A percentile compares a stretch with the other conserved stretches of the same genome.
Evolutionary conservation across 108 stramenopile genomes (phyloP).

Genomic region (Epithemia pelagica): DNA sequence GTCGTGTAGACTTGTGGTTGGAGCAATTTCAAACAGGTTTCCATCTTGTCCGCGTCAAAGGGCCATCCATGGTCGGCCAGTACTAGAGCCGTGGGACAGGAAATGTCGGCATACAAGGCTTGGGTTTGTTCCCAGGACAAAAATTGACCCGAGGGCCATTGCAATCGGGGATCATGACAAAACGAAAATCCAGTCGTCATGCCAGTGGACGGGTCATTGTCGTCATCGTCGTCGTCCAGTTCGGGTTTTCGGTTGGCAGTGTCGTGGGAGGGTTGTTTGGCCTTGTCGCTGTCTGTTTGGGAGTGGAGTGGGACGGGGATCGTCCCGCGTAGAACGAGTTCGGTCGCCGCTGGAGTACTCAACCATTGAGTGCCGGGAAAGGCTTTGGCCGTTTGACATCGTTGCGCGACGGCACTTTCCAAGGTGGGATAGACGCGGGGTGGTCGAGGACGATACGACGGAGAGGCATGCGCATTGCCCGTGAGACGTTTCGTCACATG

Average conservation of each 20-base stretch:
- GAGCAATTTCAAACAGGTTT: conserved; percentile 30
- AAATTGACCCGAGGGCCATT: conserved; percentile 66
- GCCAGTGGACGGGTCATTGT: conserved; percentile 9
- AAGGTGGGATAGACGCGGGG: conserved; percentile 35
- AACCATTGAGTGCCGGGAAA: conserved; percentile 79
- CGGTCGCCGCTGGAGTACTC: conserved; percentile 50
- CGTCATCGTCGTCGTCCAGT: conserved; percentile 3
- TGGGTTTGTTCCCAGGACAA: conserved; percentile 64
- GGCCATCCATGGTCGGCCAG: conserved; percentile 78
- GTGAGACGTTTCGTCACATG: conserved; percentile 18
- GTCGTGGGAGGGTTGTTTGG: no score
- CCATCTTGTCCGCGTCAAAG: conserved; percentile 20
- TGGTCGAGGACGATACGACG: conserved; percentile 5
- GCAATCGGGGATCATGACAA: conserved; percentile 67
- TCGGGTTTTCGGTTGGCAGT: not conserved
- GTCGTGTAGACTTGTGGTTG: conserved; percentile 24
- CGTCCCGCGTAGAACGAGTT: conserved; percentile 57
- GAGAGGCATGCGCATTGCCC: conserved; percentile 18
- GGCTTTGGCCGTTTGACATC: conserved; percentile 45
- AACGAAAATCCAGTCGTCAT: conserved; percentile 38
- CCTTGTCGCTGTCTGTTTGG: not conserved
- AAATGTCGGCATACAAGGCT: conserved; percentile 40
- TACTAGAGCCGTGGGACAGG: conserved; percentile 43
- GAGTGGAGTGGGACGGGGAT: not conserved
- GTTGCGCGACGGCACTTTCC: conserved; percentile 40